Conservation (phyloP, 2,329 filamentous ascomycete species). For the Akanthomyces dipterigenus region DNA sequence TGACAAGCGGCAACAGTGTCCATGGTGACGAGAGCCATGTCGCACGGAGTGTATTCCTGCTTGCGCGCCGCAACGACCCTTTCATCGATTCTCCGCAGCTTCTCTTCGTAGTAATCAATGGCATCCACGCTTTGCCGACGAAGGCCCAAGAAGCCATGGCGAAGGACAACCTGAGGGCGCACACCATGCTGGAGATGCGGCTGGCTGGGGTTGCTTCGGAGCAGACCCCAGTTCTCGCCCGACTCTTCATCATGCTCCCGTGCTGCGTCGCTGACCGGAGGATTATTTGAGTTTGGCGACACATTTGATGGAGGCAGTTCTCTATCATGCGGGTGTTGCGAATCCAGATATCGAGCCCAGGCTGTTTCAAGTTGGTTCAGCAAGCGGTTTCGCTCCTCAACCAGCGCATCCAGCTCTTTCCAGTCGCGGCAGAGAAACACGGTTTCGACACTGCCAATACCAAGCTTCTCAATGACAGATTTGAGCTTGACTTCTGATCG, state of each 20-base stretch:
- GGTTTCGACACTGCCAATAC: conserved; percentile 83
- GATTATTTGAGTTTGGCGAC: neutral
- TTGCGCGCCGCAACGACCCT: conserved; percentile 63
- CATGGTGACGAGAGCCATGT: conserved; percentile 94
- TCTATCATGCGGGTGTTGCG: conserved; percentile 17
- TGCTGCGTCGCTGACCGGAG: conserved; percentile 10
- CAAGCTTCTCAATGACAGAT: conserved; percentile 76
- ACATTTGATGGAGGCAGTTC: neutral
- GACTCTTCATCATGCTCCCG: conserved; percentile 32
- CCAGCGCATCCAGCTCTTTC: conserved; percentile 69
- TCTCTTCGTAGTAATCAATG: conserved; percentile 90
- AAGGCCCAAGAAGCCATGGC: conserved; percentile 71
- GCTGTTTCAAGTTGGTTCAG: conserved; percentile 73
- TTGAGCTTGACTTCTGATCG: conserved; percentile 79
- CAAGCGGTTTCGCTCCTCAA: conserved; percentile 58
- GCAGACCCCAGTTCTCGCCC: conserved; percentile 52
- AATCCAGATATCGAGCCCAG: conserved; percentile 61
- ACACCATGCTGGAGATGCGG: conserved; percentile 33
- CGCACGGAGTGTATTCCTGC: conserved; percentile 69
- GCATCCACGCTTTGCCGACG: conserved; percentile 73
- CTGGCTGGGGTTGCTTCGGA: conserved; percentile 38
- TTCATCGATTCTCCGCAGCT: conserved; percentile 70
- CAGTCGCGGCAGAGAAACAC: conserved; percentile 85
- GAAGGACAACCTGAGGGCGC: conserved; percentile 64
- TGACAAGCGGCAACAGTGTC: conserved; percentile 87